Percentiles rank a stretch among this genome's conserved stretches.
Conservation (phyloP, 1,139 yeast genomes). For the Magnusiomyces clavatus region DNA sequence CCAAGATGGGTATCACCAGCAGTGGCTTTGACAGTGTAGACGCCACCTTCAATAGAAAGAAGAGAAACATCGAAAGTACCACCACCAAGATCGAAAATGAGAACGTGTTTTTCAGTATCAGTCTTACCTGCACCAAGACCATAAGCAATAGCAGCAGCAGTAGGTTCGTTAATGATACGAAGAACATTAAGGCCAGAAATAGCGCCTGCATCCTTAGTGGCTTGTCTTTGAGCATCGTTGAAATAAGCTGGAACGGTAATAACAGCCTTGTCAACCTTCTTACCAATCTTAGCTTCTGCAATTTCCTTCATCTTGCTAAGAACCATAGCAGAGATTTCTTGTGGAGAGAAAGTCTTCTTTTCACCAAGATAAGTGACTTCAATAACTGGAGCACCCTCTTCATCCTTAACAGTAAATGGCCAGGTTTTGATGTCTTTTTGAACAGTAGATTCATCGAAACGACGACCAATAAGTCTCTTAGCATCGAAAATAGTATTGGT, state of each 20-base stretch:
- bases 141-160: constrained; percentile 98
- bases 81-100: constrained; percentile 95
- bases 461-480: constrained; percentile 96
- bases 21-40: constrained; percentile 93
- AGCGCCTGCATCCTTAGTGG: constrained; percentile 98
- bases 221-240: constrained; percentile 97
- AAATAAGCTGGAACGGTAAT: constrained; percentile 96
- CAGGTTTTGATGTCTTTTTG: constrained; percentile 95
- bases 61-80: constrained; percentile 97
- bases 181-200: constrained; percentile 94
- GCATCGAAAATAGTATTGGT: constrained; percentile 95
- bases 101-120: constrained; percentile 72
- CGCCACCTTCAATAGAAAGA: constrained; percentile 89
- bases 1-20: constrained; percentile 47
- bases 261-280: constrained; percentile 90
- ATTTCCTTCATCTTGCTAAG: constrained; percentile 96
- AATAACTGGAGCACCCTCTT: constrained; percentile 79
- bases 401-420: constrained; percentile 92
- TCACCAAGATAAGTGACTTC: constrained; percentile 94
- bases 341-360: constrained; percentile 91
- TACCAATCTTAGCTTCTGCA: constrained; percentile 93
- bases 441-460: constrained; percentile 81
- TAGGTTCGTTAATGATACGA: constrained; percentile 96
- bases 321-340: constrained; percentile 95
- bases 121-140: constrained; percentile 94